Base-by-base conservation (phyloP, 108 stramenopile genomes). In the Discostella stelligeroides region DNA sequence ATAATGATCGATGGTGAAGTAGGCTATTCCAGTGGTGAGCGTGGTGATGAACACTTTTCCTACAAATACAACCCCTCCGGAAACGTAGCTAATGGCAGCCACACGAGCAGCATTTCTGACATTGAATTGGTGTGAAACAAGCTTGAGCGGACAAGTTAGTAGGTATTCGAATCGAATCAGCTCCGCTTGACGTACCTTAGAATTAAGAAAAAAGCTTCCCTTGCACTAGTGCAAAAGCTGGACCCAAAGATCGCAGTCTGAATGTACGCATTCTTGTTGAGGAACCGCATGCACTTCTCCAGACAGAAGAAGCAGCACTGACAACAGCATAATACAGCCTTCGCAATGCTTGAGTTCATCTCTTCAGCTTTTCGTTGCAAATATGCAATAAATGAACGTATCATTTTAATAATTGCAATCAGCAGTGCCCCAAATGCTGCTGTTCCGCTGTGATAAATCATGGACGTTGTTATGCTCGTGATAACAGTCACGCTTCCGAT, bases 401-500 rank as follows among this genome's bases (percentile, higher is more conserved):
- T 82, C 46, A 92, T 82, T 81, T 93, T 86, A 40, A 97, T 80
- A 69, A 96, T 88, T 41, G 96, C 96, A 62, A 97, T 87, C 42
- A 98, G 64, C 23, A 98, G 80, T 24, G 90, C 87, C 28, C 97
- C 98, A 81, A 92, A 98, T 14, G 98, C 98, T 17, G 94, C 95
- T 0, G 98, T 98, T 37, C 98, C 98, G 47, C 81, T 61, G 75
- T 98, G 97, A 60, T 97, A 96, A 37, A 58, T 58, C 17, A 92
- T 25, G 0, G 90, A 88, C 14, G 80, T 57, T 14, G 47, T 27
- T 25, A 95, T 62, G 43, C 84, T 71, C n/a, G 43, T 42, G 12
- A 89, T 40, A 11, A 97, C 89, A 1, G 89, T 91, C 28, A 59
- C 50, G 49, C 64, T 94, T 23, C 88, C 92, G 42, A 95, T 76